Evolutionary conservation across 352 stramenopile species (phyloP).

Genomic region (Globisporangium barbulae): DNA sequence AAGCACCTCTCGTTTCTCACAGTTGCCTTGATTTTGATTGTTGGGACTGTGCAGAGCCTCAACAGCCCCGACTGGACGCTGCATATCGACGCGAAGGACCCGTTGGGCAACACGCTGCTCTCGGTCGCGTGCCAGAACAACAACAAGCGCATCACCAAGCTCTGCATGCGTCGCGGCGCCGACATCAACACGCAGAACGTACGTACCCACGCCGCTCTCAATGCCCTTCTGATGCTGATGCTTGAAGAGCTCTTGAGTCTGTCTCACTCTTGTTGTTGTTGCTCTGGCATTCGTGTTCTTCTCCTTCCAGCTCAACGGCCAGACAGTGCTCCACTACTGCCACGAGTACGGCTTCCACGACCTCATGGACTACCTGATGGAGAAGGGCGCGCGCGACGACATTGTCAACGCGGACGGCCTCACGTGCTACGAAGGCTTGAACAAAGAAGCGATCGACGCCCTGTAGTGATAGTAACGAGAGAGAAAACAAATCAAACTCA

Average conservation of each 20-base stretch:
- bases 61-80: constrained; percentile 90
- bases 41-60: constrained; percentile 50
- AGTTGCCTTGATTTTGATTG: not conserved
- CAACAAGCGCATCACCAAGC: constrained; percentile 94
- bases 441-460: constrained; percentile 75
- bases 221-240: not conserved
- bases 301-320: constrained; percentile 70
- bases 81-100: constrained; percentile 90
- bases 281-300: not conserved
- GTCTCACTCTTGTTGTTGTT: not conserved
- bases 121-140: constrained; percentile 94
- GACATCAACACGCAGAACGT: constrained; percentile 94
- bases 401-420: constrained; percentile 92
- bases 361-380: constrained; percentile 92
- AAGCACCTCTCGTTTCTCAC: not conserved
- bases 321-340: constrained; percentile 92
- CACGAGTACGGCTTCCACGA: constrained; percentile 94
- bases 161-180: constrained; percentile 89
- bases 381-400: constrained; percentile 92
- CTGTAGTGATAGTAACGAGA: constrained; percentile 30
- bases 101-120: constrained; percentile 91
- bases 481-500: constrained; percentile 1
- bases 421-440: constrained; percentile 94
- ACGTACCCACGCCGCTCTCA: constrained; percentile 12
- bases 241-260: not conserved